Evolutionary conservation across 2,329 filamentous ascomycete genomes (phyloP).

Genomic region (Pseudogymnoascus sp.): DNA sequence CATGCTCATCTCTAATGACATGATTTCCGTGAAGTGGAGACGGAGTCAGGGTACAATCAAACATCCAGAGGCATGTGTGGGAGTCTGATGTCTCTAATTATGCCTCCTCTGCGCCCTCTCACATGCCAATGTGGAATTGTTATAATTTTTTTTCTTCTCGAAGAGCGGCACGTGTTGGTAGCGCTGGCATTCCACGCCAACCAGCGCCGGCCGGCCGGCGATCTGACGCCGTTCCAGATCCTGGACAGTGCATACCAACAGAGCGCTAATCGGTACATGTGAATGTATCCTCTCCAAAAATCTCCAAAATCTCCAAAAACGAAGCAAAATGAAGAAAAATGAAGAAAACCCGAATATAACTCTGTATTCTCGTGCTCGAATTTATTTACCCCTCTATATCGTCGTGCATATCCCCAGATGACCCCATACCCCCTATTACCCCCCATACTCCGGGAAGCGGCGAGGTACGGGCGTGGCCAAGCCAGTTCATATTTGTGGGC

Average conservation of each 20-base stretch:
- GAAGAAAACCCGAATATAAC: not conserved
- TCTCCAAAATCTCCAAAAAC: conserved; percentile 7
- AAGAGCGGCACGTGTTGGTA: not conserved
- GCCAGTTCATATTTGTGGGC: not conserved
- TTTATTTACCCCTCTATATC: not conserved
- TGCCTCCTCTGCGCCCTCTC: not conserved
- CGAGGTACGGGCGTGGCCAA: not conserved
- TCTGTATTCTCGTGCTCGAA: not conserved
- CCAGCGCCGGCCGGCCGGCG: not conserved
- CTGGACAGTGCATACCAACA: not conserved
- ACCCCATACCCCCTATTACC: not conserved
- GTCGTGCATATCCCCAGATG: not conserved
- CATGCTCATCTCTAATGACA: conserved; percentile 6
- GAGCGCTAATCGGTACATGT: not conserved
- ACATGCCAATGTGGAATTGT: conserved; percentile 1
- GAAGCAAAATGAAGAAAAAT: not conserved
- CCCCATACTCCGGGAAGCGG: conserved; percentile 1
- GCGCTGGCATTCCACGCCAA: not conserved
- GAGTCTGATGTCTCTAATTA: not conserved
- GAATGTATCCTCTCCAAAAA: conserved; percentile 6
- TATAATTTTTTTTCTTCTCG: not conserved
- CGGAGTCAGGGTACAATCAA: not conserved
- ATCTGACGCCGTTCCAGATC: not conserved
- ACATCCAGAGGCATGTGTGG: not conserved
- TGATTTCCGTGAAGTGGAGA: conserved; percentile 2